A percentile compares a stretch with the other conserved stretches of the same genome.
Evolutionary conservation across 1,284 basidiomycete genomes (phyloP).

Genomic region (Amylostereum chailletii): DNA sequence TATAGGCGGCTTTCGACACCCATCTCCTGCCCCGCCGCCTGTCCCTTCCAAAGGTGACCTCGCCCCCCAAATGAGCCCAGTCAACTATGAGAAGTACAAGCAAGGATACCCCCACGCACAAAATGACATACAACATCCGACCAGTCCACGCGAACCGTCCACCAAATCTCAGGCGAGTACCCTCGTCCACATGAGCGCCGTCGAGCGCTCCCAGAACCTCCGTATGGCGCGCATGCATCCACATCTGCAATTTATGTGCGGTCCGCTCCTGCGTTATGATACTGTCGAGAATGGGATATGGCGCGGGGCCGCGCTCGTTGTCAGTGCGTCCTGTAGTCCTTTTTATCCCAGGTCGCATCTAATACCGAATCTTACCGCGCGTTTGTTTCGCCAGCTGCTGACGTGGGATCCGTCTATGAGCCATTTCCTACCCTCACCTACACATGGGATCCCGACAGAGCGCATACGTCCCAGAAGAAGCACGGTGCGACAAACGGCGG

Average conservation of each 20-base stretch:
- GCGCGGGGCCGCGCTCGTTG: conserved; percentile 82
- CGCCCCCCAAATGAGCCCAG: conserved; percentile 14
- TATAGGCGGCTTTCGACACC: conserved; percentile 38
- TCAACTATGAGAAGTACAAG: conserved; percentile 7
- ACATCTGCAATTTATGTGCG: conserved; percentile 72
- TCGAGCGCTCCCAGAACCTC: conserved; percentile 53
- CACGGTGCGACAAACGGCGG: conserved; percentile 8
- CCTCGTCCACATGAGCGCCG: conserved; percentile 36
- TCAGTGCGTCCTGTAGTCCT: conserved; percentile 47
- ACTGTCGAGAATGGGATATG: conserved; percentile 74
- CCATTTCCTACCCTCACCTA: conserved; percentile 72
- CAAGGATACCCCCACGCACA: not conserved
- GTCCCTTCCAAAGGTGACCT: conserved; percentile 29
- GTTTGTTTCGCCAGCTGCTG: conserved; percentile 43
- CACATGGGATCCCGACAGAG: conserved; percentile 60
- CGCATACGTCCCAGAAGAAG: conserved; percentile 12
- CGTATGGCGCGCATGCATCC: conserved; percentile 60
- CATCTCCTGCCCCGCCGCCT: conserved; percentile 20
- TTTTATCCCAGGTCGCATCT: conserved; percentile 5
- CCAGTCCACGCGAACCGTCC: not conserved
- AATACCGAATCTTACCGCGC: not conserved
- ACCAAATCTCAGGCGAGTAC: conserved; percentile 3
- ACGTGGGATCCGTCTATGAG: conserved; percentile 74
- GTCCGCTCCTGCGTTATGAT: conserved; percentile 88
- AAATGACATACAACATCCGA: not conserved